phyloP scores from a whole-genome alignment of 2,329 filamentous ascomycete species.

The Fusarium sp. region DNA sequence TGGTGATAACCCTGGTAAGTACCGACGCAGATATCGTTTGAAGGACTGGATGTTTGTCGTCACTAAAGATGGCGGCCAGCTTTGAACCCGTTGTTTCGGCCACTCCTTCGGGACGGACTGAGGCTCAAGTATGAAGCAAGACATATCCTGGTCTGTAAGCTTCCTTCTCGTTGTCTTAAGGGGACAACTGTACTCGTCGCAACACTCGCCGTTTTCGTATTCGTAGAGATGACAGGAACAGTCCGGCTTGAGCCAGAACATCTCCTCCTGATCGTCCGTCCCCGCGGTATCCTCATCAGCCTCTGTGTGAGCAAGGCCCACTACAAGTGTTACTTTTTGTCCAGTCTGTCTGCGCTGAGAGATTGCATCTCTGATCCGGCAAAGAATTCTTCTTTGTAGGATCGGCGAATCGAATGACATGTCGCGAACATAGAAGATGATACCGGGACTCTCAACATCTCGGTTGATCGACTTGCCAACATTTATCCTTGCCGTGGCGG shows the following conservation, averaged over 20 bases:
- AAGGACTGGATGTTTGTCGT: no score
- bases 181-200: background rate
- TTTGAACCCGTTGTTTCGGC: no score
- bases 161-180: background rate
- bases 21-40: no score
- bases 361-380: background rate
- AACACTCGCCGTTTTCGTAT: background rate
- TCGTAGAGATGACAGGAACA: background rate
- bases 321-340: background rate
- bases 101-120: no score
- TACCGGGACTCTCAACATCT: background rate
- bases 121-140: no score
- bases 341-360: background rate
- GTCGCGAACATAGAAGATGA: background rate
- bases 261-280: background rate
- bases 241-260: background rate
- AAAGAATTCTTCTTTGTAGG: background rate
- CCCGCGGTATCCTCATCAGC: background rate
- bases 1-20: no score
- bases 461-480: background rate
- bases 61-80: no score
- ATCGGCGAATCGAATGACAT: background rate
- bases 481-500: background rate
- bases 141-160: no score
- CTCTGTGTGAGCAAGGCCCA: background rate